phyloP scores from a whole-genome alignment of 2,329 filamentous ascomycete genomes.

The Microdochium trichocladiopsis region DNA sequence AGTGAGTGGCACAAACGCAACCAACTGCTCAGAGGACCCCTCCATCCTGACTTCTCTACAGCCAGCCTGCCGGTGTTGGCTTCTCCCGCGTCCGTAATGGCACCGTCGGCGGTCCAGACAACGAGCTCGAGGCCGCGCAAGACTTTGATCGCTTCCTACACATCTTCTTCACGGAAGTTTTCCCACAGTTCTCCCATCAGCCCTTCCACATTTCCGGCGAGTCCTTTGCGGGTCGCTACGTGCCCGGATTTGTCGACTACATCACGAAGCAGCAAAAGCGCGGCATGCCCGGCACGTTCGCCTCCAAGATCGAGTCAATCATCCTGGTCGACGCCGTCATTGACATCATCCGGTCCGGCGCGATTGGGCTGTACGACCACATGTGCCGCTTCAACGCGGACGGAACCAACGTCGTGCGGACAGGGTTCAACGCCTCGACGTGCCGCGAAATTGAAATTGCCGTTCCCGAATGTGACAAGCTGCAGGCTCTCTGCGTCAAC shows the following conservation, averaged over 20 bases:
- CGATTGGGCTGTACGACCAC: constrained; percentile 9
- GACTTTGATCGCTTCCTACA: constrained; percentile 11
- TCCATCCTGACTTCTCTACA: background rate
- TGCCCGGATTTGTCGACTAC: constrained; percentile 9
- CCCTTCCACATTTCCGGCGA: constrained; percentile 11
- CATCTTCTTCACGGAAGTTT: constrained; percentile 9
- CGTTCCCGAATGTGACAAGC: background rate
- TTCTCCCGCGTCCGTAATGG: constrained; percentile 7
- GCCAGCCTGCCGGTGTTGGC: constrained; percentile 10
- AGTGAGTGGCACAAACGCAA: constrained; percentile 2
- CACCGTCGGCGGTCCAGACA: constrained; percentile 6
- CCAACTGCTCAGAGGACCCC: background rate
- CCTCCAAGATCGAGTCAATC: constrained; percentile 6
- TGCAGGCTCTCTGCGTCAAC: background rate
- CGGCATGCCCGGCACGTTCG: constrained; percentile 3
- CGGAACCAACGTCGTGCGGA: constrained; percentile 3
- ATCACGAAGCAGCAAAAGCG: constrained; percentile 5
- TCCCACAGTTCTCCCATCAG: constrained; percentile 7
- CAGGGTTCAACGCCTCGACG: constrained; percentile 3
- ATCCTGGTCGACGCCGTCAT: constrained; percentile 9
- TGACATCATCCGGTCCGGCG: constrained; percentile 1
- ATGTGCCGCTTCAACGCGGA: constrained; percentile 6
- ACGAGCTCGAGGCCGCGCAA: constrained; percentile 5
- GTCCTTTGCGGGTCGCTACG: constrained; percentile 12
- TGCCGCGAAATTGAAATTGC: background rate